Conservation (phyloP, 1,284 basidiomycete species). For the Fomitiporia mediterranea region DNA sequence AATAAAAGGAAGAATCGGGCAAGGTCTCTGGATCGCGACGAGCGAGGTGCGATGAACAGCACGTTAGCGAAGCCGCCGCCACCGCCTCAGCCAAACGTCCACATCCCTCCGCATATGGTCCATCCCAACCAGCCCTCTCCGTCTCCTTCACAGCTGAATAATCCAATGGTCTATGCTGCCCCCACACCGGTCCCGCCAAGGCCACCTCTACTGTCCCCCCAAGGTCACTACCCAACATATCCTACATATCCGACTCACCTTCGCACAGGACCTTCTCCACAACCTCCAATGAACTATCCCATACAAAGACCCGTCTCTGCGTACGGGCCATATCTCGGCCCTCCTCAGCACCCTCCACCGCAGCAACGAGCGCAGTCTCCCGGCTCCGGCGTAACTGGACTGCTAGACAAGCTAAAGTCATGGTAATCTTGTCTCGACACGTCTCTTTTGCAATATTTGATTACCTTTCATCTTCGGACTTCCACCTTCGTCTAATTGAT, state of each 20-base stretch:
- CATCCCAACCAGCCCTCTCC: conserved; percentile 39
- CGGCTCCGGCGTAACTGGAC: conserved; percentile 4
- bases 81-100: not conserved
- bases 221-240: not conserved
- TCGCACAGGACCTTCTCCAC: not conserved
- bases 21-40: conserved; percentile 19
- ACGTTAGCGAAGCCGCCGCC: conserved; percentile 12
- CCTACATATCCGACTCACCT: not conserved
- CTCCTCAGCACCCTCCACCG: conserved; percentile 4
- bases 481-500: no score
- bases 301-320: conserved; percentile 15
- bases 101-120: conserved; percentile 27
- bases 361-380: conserved; percentile 4
- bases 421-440: conserved; percentile 1
- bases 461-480: not conserved
- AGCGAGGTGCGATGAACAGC: conserved; percentile 15
- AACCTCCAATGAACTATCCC: not conserved
- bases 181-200: conserved; percentile 28
- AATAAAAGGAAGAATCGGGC: conserved; percentile 7
- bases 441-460: no score
- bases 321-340: conserved; percentile 10
- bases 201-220: not conserved
- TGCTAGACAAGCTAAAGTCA: conserved; percentile 12
- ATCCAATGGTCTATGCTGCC: conserved; percentile 37
- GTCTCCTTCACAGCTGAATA: conserved; percentile 42